Evolutionary conservation across 306 rosid species (phyloP).

Genomic region (Vigna nakashimae): DNA sequence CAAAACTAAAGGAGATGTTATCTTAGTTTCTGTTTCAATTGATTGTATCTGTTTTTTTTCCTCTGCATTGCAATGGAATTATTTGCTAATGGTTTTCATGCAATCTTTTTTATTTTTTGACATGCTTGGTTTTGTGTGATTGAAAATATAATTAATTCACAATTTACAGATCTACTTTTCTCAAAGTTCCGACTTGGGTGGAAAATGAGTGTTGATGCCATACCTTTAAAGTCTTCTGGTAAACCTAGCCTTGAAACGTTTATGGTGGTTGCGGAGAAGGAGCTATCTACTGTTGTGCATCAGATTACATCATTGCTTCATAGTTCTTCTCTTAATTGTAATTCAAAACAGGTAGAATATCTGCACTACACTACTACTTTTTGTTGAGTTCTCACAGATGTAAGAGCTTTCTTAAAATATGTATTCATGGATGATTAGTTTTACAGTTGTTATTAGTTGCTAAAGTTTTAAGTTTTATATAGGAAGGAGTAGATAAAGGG

Average conservation of each 20-base stretch:
- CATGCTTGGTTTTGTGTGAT: constrained; percentile 30
- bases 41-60: constrained; percentile 7
- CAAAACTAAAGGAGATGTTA: neutral
- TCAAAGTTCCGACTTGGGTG: constrained; percentile 86
- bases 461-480: constrained; percentile 20
- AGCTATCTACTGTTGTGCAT: constrained; percentile 59
- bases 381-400: constrained; percentile 21
- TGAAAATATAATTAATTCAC: constrained; percentile 4
- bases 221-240: constrained; percentile 66
- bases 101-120: neutral
- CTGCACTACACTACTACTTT: neutral
- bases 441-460: constrained; percentile 23
- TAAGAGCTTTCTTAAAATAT: constrained; percentile 33
- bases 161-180: constrained; percentile 77
- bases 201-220: constrained; percentile 80
- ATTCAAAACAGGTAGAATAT: constrained; percentile 72
- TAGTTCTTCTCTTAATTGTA: constrained; percentile 58
- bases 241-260: constrained; percentile 81
- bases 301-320: constrained; percentile 66
- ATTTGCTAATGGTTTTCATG: constrained; percentile 36
- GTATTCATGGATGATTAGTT: constrained; percentile 31
- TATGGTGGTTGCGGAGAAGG: constrained; percentile 86
- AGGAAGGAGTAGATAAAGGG: neutral
- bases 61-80: constrained; percentile 2
- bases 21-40: constrained; percentile 28